Conservation (phyloP, 805 yeast species). For the Saturnispora bothae region DNA sequence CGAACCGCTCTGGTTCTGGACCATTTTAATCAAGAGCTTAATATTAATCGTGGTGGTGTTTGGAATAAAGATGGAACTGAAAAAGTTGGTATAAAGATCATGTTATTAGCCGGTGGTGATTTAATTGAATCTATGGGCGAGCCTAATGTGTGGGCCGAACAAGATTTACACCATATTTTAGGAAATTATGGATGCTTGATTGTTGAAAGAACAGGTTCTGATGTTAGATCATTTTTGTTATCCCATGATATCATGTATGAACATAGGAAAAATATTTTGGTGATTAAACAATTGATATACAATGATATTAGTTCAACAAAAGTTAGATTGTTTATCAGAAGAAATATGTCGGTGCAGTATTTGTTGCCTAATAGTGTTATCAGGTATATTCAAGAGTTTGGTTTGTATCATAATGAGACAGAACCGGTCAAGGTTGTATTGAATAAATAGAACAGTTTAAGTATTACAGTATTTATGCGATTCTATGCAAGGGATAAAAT, state of each 20-base stretch:
- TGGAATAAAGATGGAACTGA: slow-evolving; percentile 42
- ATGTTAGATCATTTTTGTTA: slow-evolving; percentile 82
- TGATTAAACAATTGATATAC: slow-evolving; percentile 90
- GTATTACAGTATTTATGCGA: too few relatives aligned
- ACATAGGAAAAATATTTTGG: slow-evolving; percentile 85
- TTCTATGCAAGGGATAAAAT: too few relatives aligned
- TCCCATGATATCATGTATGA: slow-evolving; percentile 97
- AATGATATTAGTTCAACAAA: slow-evolving; percentile 94
- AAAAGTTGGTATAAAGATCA: slow-evolving; percentile 68
- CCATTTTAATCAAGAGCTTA: slow-evolving; percentile 92
- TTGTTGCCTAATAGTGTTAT: slow-evolving; percentile 89
- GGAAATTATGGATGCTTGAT: slow-evolving; percentile 95
- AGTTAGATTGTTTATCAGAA: slow-evolving; percentile 80
- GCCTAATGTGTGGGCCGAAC: slow-evolving; percentile 98
- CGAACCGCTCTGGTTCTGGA: slow-evolving; percentile 93
- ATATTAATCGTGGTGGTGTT: slow-evolving; percentile 82
- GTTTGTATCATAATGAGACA: slow-evolving; percentile 69
- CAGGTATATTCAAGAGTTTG: slow-evolving; percentile 88
- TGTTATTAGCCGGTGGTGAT: slow-evolving; percentile 97
- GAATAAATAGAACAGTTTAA: slow-evolving; percentile 25
- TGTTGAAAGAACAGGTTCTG: slow-evolving; percentile 94
- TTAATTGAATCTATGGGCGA: slow-evolving; percentile 99
- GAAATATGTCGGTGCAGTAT: slow-evolving; percentile 96
- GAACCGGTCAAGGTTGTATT: slow-evolving; percentile 91
- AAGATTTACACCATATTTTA: slow-evolving; percentile 85